Percentiles rank a stretch among this genome's conserved stretches.
These are phyloP conservation scores for Colletotrichum viniferum DNA, from an alignment of 2,329 filamentous ascomycete species.

Conservation along the genomic window DNA sequence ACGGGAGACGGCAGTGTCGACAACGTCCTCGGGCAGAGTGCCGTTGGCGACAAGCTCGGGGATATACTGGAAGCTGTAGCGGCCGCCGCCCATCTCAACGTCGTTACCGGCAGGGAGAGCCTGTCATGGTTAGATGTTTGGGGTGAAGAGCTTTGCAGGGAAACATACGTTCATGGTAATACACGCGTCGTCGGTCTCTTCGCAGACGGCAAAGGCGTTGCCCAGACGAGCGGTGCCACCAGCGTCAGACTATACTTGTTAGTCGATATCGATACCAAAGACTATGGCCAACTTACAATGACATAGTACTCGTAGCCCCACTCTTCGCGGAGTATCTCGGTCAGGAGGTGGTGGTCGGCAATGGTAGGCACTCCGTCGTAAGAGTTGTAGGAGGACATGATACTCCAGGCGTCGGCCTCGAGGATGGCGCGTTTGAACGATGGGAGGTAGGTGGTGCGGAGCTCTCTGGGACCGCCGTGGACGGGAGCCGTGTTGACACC, in stretches of 20 bases:
- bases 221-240: conserved; percentile 74
- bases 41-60: conserved; percentile 67
- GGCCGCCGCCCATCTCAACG: conserved; percentile 78
- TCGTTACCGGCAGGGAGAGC: conserved; percentile 72
- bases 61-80: conserved; percentile 72
- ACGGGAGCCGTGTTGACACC: conserved; percentile 71
- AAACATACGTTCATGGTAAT: conserved; percentile 59
- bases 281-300: conserved; percentile 29
- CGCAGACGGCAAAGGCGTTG: conserved; percentile 67
- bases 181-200: conserved; percentile 65
- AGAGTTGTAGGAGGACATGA: conserved; percentile 78
- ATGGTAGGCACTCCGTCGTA: conserved; percentile 75
- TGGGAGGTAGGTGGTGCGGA: conserved; percentile 61
- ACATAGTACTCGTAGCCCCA: conserved; percentile 77
- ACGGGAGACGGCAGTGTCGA: conserved; percentile 71
- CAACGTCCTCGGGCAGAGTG: conserved; percentile 59
- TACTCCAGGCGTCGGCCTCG: conserved; percentile 68
- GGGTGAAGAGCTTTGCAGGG: neutral
- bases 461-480: conserved; percentile 57
- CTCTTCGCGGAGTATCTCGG: conserved; percentile 70
- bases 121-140: conserved; percentile 27
- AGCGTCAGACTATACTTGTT: conserved; percentile 53
- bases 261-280: neutral
- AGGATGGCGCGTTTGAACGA: conserved; percentile 73
- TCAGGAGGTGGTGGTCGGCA: conserved; percentile 68